Percentiles rank a stretch among this genome's conserved stretches.
Evolutionary conservation across 2,329 filamentous ascomycete genomes (phyloP).

Genomic region (Ceratocystis smalleyi): DNA sequence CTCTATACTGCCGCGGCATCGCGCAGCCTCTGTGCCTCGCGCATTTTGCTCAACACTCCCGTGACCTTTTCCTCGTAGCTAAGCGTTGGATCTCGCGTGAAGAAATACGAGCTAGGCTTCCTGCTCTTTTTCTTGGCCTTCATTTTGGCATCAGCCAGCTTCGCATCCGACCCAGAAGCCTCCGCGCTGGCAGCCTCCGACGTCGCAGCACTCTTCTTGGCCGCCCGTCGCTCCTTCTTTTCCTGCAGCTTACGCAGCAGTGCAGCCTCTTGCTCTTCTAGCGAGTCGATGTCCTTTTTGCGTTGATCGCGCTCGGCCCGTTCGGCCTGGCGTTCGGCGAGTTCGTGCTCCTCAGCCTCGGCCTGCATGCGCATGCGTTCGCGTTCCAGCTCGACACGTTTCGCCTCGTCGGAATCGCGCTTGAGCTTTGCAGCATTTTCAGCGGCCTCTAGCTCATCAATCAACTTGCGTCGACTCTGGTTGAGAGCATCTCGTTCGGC

Average conservation of each 20-base stretch:
- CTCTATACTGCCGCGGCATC: constrained; percentile 20
- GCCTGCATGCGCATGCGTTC: constrained; percentile 24
- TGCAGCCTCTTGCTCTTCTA: constrained; percentile 22
- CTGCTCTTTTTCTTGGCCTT: constrained; percentile 13
- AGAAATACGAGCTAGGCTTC: constrained; percentile 15
- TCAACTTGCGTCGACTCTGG: constrained; percentile 56
- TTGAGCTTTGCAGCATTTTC: constrained; percentile 52
- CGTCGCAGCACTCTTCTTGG: constrained; percentile 21
- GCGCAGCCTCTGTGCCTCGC: constrained; percentile 25
- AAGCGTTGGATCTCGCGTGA: constrained; percentile 16
- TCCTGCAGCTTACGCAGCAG: constrained; percentile 17
- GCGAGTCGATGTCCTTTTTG: constrained; percentile 17
- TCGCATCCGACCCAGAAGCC: constrained; percentile 3
- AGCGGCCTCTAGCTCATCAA: constrained; percentile 69
- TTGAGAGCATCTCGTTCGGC: constrained; percentile 60
- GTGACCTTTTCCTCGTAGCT: constrained; percentile 18
- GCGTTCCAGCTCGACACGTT: constrained; percentile 26
- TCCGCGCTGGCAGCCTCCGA: constrained; percentile 14
- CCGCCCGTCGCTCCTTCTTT: constrained; percentile 26
- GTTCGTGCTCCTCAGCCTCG: constrained; percentile 22
- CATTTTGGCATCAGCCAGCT: constrained; percentile 5
- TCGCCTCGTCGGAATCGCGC: constrained; percentile 32
- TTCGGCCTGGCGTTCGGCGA: background rate
- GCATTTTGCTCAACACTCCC: constrained; percentile 24
- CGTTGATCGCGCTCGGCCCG: constrained; percentile 20